phyloP scores from a whole-genome alignment of 768 basidiomycete species.

The Termitomyces sp. region DNA sequence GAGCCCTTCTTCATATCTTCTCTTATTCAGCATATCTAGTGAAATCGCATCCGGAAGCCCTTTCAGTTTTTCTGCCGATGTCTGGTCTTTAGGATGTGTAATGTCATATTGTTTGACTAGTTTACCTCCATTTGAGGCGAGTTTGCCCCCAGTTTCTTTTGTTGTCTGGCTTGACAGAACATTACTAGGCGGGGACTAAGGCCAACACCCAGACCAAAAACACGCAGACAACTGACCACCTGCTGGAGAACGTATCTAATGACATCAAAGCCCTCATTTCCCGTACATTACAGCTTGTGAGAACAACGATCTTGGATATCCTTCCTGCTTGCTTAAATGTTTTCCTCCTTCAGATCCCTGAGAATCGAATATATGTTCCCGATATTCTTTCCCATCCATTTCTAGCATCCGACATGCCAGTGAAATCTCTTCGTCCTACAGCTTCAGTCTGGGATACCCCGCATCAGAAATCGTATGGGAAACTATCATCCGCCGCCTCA shows the following conservation, averaged over 20 bases:
- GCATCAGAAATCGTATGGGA: not conserved
- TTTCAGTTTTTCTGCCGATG: slow-evolving; percentile 37
- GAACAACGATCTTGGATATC: not conserved
- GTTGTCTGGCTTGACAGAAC: not conserved
- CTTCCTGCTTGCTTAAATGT: not conserved
- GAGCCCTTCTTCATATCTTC: not conserved
- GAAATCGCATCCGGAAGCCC: slow-evolving; percentile 35
- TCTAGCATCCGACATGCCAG: slow-evolving; percentile 8
- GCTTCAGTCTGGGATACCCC: not conserved
- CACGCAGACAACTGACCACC: slow-evolving; percentile 19
- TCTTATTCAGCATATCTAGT: slow-evolving; percentile 23
- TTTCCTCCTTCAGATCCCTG: slow-evolving; percentile 12
- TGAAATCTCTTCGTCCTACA: slow-evolving; percentile 8
- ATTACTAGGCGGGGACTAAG: not conserved
- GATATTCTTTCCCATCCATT: slow-evolving; percentile 17
- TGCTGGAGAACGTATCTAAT: slow-evolving; percentile 25
- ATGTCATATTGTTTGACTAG: slow-evolving; percentile 37
- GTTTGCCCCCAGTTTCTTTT: slow-evolving; percentile 5
- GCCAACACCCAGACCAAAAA: slow-evolving; percentile 24
- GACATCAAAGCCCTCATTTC: slow-evolving; percentile 25
- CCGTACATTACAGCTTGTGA: slow-evolving; percentile 29
- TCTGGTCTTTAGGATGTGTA: slow-evolving; percentile 50
- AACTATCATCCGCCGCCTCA: not conserved
- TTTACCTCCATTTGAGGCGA: slow-evolving; percentile 32
- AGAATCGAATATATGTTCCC: slow-evolving; percentile 17